These are phyloP conservation scores for Mycena pura DNA, from an alignment of 768 basidiomycete genomes.

Conservation along the genomic window DNA sequence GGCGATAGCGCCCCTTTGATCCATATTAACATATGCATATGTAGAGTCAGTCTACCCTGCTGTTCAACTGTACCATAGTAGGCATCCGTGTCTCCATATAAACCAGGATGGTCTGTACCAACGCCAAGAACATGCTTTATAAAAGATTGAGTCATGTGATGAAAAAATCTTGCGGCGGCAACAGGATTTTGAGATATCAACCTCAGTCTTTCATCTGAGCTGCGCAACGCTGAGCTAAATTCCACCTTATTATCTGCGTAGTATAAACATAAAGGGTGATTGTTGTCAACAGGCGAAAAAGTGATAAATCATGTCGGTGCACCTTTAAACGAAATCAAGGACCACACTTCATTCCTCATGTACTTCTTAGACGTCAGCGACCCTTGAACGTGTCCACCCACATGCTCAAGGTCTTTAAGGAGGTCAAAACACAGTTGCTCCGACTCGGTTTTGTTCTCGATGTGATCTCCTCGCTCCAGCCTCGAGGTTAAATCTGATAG, in stretches of 20 bases:
- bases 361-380: conserved; percentile 35
- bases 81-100: conserved; percentile 37
- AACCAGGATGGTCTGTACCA: conserved; percentile 22
- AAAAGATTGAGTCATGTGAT: conserved; percentile 38
- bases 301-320: conserved; percentile 46
- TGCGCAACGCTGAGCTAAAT: conserved; percentile 27
- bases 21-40: conserved; percentile 46
- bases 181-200: conserved; percentile 33
- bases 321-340: conserved; percentile 27
- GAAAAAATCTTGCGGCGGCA: conserved; percentile 39
- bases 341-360: conserved; percentile 29
- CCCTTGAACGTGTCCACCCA: too few relatives aligned
- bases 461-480: too few relatives aligned
- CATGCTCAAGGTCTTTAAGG: too few relatives aligned
- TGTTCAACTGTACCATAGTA: conserved; percentile 50
- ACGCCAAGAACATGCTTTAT: conserved; percentile 38
- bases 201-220: conserved; percentile 5
- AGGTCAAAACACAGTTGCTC: too few relatives aligned
- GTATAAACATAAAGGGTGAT: conserved; percentile 43
- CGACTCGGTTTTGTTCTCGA: too few relatives aligned
- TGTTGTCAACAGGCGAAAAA: conserved; percentile 40
- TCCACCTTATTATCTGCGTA: conserved; percentile 34
- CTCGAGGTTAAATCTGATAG: too few relatives aligned
- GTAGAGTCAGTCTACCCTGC: conserved; percentile 44
- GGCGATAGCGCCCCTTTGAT: conserved; percentile 34